Evolutionary conservation across 2,329 filamentous ascomycete species (phyloP).

Genomic region (Stylonectria norvegica): DNA sequence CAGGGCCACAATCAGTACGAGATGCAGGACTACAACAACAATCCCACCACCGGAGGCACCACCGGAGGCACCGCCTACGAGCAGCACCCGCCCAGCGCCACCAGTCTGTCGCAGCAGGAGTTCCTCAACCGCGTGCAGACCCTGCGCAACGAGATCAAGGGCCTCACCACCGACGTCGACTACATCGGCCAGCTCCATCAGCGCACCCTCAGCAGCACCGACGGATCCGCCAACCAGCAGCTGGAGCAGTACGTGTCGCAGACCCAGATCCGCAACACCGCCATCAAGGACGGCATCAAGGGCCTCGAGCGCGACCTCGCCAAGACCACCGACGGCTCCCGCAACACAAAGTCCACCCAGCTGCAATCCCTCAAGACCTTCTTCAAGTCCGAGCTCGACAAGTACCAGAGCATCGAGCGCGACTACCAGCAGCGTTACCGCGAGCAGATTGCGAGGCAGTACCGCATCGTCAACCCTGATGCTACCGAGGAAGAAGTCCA

Average conservation of each 20-base stretch:
- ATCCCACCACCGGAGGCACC: too few relatives aligned
- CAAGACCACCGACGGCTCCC: constrained; percentile 58
- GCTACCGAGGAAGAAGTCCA: constrained; percentile 70
- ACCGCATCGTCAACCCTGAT: constrained; percentile 76
- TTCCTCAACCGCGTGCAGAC: constrained; percentile 66
- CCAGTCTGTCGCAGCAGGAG: constrained; percentile 56
- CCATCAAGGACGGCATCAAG: constrained; percentile 77
- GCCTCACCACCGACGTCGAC: constrained; percentile 63
- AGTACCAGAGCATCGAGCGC: constrained; percentile 68
- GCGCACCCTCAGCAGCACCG: constrained; percentile 64
- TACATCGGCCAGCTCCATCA: constrained; percentile 68
- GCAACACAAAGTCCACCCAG: constrained; percentile 66
- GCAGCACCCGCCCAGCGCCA: constrained; percentile 24
- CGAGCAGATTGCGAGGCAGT: constrained; percentile 77
- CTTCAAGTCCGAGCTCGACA: constrained; percentile 68
- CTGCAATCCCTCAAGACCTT: constrained; percentile 66
- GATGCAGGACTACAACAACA: constrained; percentile 50
- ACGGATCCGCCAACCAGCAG: constrained; percentile 52
- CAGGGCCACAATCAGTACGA: constrained; percentile 47
- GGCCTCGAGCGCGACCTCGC: constrained; percentile 67
- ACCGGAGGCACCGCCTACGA: constrained; percentile 21
- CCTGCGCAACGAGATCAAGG: constrained; percentile 64
- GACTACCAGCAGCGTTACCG: constrained; percentile 68
- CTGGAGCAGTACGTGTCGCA: constrained; percentile 66
- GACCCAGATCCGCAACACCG: constrained; percentile 69